Evolutionary conservation across 768 basidiomycete species (phyloP).

Genomic region (Lyophyllum semitale): DNA sequence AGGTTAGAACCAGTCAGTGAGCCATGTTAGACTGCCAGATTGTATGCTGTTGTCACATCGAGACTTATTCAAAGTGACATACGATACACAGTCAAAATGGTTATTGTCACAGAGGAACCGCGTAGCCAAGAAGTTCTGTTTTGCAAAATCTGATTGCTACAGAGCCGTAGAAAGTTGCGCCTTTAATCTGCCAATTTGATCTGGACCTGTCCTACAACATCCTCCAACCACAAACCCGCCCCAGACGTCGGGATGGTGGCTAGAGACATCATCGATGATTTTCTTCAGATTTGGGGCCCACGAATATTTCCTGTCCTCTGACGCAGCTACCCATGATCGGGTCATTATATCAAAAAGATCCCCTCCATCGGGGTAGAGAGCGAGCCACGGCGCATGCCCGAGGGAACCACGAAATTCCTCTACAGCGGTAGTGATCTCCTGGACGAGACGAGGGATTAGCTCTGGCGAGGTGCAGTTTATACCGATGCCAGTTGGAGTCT

Average conservation of each 20-base stretch:
- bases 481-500: conserved; percentile 58
- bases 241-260: conserved; percentile 34
- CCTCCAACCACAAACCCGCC: conserved; percentile 63
- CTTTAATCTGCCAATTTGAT: conserved; percentile 39
- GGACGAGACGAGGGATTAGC: conserved; percentile 41
- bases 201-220: conserved; percentile 64
- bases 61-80: too few species aligned
- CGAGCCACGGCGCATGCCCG: conserved; percentile 47
- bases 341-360: conserved; percentile 51
- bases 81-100: too few species aligned
- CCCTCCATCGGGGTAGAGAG: conserved; percentile 76
- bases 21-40: too few species aligned
- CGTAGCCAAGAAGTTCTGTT: background rate
- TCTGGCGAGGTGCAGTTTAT: conserved; percentile 70
- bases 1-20: too few species aligned
- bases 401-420: conserved; percentile 5
- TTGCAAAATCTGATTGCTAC: background rate
- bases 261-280: conserved; percentile 22
- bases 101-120: background rate
- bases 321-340: conserved; percentile 40
- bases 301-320: conserved; percentile 15
- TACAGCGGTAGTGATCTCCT: conserved; percentile 32
- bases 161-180: background rate
- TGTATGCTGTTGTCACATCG: too few species aligned
- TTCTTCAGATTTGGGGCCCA: conserved; percentile 39